These are phyloP conservation scores for Blastobotrys proliferans DNA, from an alignment of 1,139 yeast genomes.

Conservation along the genomic window DNA sequence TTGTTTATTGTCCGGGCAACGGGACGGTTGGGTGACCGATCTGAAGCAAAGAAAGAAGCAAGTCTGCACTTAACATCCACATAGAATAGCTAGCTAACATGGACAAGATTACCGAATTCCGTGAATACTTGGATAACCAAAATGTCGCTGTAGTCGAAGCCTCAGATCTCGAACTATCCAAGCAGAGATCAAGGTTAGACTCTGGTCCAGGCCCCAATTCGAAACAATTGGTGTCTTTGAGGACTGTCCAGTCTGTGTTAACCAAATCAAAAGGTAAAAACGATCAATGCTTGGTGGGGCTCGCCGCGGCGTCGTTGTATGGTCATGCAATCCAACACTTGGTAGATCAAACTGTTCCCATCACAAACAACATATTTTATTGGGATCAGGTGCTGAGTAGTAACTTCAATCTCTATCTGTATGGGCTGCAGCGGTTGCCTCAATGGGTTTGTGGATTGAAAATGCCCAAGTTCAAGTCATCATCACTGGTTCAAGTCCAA, in stretches of 20 bases:
- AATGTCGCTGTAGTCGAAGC: too few relatives aligned
- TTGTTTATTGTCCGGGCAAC: not conserved
- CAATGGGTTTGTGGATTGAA: constrained; percentile 4
- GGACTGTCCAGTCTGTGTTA: too few relatives aligned
- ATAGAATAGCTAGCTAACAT: not conserved
- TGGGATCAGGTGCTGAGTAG: constrained; percentile 32
- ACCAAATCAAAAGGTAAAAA: too few relatives aligned
- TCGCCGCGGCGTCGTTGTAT: constrained; percentile 6
- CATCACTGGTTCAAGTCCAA: not conserved
- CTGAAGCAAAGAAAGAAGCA: too few relatives aligned
- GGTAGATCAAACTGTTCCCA: constrained; percentile 32
- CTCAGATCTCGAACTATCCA: too few relatives aligned
- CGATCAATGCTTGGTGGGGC: too few relatives aligned
- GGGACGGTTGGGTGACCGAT: too few relatives aligned
- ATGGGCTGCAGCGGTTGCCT: constrained; percentile 29
- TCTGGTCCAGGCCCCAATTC: too few relatives aligned
- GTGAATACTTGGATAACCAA: not conserved
- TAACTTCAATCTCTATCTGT: constrained; percentile 25
- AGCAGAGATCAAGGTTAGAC: too few relatives aligned
- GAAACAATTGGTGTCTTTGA: too few relatives aligned
- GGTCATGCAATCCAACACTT: constrained; percentile 22
- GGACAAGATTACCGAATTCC: not conserved
- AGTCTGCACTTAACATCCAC: too few relatives aligned
- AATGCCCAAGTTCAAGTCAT: not conserved
- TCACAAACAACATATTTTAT: constrained; percentile 31